Evolutionary conservation across 805 yeast species (phyloP), one percentile per base, ranked within the genome.

Genomic region (Yarrowia sp.): DNA sequence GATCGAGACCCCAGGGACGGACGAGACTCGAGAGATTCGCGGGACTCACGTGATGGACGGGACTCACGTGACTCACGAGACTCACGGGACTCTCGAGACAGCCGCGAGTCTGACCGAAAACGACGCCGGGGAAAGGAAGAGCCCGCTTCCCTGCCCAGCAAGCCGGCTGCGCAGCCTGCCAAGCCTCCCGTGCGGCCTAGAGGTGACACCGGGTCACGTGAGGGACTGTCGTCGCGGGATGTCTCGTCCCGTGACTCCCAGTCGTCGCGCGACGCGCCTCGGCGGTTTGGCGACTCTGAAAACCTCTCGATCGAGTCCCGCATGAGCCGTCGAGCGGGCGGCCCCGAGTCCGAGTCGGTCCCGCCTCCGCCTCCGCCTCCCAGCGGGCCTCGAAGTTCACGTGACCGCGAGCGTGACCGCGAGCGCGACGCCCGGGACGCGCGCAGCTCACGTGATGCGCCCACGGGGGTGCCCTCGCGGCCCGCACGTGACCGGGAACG

Each of bases 211-310:
- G 40, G 38, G 26, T 45, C 61, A 49, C 58, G 70, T 11, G 59
- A 42, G 26, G 61, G 38, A 40, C 59, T 14, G 3, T 35, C 68
- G 32, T 26, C 32, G 4, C 32, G 49, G 70, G 48, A 46, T 19
- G 9, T 1, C 10, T 7, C 35, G 7, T 8, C 40, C 7, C 55
- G 55, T n/a, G 55, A 49, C 22, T 36, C 40, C 4, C 16, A 26
- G 32, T 26, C 52, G 2, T 5, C n/a, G 5, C 52, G 52, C 5
- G 52, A 46, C 16, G 55, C 56, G 4, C 56, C 56, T 10, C 59
- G 59, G 12, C 73, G 72, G 14, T 49, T 72, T 22, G 72, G 69
- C 14, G 68, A 59, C 19, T 52, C 69, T 14, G 70, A 66, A 45
- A 67, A 14, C 19, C 65, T 35, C 15, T 40, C 68, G 4, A 42